Conservation (phyloP, 306 rosid genomes). For the Dryas drummondii region DNA sequence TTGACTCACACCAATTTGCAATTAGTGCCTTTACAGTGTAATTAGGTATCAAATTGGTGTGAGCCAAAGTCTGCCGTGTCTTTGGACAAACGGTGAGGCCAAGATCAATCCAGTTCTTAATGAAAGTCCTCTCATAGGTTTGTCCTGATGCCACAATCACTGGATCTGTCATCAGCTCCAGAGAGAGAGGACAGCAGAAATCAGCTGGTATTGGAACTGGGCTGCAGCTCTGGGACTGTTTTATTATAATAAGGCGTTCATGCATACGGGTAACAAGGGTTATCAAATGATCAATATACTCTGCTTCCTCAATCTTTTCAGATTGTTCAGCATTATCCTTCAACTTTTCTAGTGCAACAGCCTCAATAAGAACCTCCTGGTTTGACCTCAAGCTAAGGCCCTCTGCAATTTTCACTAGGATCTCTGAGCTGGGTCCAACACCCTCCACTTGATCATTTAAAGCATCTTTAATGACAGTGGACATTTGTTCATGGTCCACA, state of each 20-base stretch:
- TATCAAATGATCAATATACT: constrained; percentile 70
- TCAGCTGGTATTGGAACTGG: constrained; percentile 81
- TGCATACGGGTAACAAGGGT: constrained; percentile 57
- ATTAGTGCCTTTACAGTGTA: constrained; percentile 81
- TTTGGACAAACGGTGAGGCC: constrained; percentile 95
- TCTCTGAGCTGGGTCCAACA: constrained; percentile 59
- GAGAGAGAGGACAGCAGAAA: constrained; percentile 97
- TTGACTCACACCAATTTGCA: constrained; percentile 90
- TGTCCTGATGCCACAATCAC: constrained; percentile 99
- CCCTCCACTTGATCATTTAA: constrained; percentile 55
- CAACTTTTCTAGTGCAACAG: constrained; percentile 82
- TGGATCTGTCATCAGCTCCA: constrained; percentile 98
- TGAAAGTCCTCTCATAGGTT: constrained; percentile 89
- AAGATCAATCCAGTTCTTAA: constrained; percentile 88
- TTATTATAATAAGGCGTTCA: constrained; percentile 55
- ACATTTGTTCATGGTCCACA: constrained; percentile 54
- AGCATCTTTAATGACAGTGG: constrained; percentile 57
- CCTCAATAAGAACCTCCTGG: constrained; percentile 85
- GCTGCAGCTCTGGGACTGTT: constrained; percentile 68
- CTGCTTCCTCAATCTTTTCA: constrained; percentile 68
- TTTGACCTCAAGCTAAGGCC: constrained; percentile 60
- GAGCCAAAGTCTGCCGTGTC: constrained; percentile 89
- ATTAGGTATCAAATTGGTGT: constrained; percentile 73
- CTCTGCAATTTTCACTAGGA: constrained; percentile 63
- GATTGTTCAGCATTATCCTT: constrained; percentile 85